Evolutionary conservation across 179 eudicot species (phyloP), one percentile per base, ranked within the genome.

Genomic region (Silene noctiflora): DNA sequence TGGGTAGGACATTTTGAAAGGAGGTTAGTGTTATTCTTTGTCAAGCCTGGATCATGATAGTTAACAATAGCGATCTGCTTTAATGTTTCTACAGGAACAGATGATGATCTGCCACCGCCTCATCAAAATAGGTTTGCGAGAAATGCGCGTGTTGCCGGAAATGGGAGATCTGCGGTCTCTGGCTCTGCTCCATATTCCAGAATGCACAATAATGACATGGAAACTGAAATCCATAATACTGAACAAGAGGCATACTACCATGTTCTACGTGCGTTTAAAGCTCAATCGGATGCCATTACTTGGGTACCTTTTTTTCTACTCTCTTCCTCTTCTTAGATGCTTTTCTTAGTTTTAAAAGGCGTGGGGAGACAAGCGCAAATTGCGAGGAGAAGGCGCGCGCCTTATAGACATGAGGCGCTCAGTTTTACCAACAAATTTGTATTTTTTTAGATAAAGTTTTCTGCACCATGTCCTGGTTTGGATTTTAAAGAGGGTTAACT

Each of bases 191-290:
- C 88, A 39, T 84, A 69, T 75, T 81, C 94, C 31, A 77, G 88
- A 80, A 82, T 84, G 81, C 86, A 84, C 16, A 81, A 46, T 60
- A 82, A 59, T 78, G 98, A 91, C 67, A 93, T 93, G 96, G 93
- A 90, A 77, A 81, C 85, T 14, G 88, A 90, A 76, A 93, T 94
- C 69, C 98, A 92, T 84, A 81, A 80, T 31, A 84, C 89, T 79
- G 98, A 94, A 81, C 91, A 89, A 79, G 98, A 94, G 67, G 98
- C 98, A 9, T 94, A 94, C 80, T 81, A 84, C 83, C 87, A 97
- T 65, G 91, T 94, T 64, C 83, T 94, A 35, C 84, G 96, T 61
- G 98, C 98, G 67, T 94, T 94, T 73, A 90, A 91, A 88, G 98
- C 98, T 79, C 98, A 91, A 81, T 89, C 93, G 21, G 96, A 94